Evolutionary conservation across 345 rosid genomes (phyloP).

Genomic region (Dipteronia sinensis): DNA sequence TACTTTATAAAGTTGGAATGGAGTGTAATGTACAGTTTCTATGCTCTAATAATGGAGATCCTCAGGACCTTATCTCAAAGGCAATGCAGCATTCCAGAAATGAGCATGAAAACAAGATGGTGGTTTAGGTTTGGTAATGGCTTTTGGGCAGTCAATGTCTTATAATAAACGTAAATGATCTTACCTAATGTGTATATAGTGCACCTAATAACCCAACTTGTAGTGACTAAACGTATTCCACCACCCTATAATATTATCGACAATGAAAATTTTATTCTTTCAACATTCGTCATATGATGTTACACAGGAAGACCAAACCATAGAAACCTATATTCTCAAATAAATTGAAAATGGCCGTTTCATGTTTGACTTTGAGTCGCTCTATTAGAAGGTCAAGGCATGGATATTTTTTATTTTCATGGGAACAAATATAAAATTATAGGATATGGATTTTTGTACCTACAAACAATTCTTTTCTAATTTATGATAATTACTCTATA

Average conservation of each 20-base stretch:
- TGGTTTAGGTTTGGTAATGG: slow-evolving; percentile 16
- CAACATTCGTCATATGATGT: slow-evolving; percentile 11
- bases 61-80: neutral
- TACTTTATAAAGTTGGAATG: no score
- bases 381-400: neutral
- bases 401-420: neutral
- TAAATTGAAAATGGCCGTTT: neutral
- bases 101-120: neutral
- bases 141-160: slow-evolving; percentile 22
- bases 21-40: neutral
- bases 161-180: slow-evolving; percentile 6
- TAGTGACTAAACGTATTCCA: slow-evolving; percentile 7
- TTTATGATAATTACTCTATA: no score
- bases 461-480: neutral
- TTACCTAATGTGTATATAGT: slow-evolving; percentile 25
- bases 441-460: neutral
- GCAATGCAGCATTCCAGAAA: neutral
- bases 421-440: neutral
- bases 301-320: slow-evolving; percentile 6
- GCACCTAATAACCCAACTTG: slow-evolving; percentile 28
- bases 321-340: neutral
- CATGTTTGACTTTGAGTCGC: neutral
- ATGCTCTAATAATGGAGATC: neutral
- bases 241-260: slow-evolving; percentile 1
- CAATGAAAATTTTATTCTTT: neutral